These are phyloP conservation scores for Penicillium sp. DNA, from an alignment of 2,329 filamentous ascomycete species.

Conservation along the genomic window DNA sequence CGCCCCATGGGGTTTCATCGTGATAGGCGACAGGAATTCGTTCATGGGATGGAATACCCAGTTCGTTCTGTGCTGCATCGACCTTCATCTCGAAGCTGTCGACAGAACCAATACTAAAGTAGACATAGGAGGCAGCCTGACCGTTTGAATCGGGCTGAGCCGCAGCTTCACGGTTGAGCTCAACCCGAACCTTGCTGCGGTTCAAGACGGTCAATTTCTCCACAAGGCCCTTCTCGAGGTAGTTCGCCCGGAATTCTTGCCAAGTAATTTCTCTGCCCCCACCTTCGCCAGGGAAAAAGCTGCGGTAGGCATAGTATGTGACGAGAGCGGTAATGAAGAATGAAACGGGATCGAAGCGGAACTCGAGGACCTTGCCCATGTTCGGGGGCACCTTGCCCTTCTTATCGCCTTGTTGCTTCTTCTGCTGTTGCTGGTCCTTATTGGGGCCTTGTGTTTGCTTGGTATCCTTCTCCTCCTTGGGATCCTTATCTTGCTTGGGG, in stretches of 20 bases:
- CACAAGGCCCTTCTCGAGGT: slow-evolving; percentile 92
- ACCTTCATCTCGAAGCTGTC: slow-evolving; percentile 88
- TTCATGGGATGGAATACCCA: slow-evolving; percentile 81
- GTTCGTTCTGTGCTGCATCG: slow-evolving; percentile 81
- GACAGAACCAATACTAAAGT: slow-evolving; percentile 92
- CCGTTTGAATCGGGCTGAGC: slow-evolving; percentile 67
- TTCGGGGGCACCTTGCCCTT: slow-evolving; percentile 29
- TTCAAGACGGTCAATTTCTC: slow-evolving; percentile 85
- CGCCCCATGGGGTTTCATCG: slow-evolving; percentile 69
- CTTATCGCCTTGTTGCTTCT: slow-evolving; percentile 27
- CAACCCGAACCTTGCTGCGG: slow-evolving; percentile 72
- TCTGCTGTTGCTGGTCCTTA: slow-evolving; percentile 16
- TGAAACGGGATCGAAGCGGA: slow-evolving; percentile 56
- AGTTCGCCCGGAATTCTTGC: slow-evolving; percentile 92
- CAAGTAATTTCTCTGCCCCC: slow-evolving; percentile 80
- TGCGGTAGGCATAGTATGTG: slow-evolving; percentile 61
- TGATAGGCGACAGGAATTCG: slow-evolving; percentile 90
- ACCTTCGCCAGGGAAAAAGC: slow-evolving; percentile 66
- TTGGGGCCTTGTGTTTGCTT: slow-evolving; percentile 11
- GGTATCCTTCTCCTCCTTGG: slow-evolving; percentile 3
- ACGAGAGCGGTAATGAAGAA: slow-evolving; percentile 59
- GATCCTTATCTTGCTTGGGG: slow-evolving; percentile 2
- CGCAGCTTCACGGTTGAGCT: slow-evolving; percentile 73
- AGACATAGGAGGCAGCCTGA: slow-evolving; percentile 73
- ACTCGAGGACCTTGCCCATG: slow-evolving; percentile 41